Conservation (phyloP, 1,284 basidiomycete genomes). For the Coniferiporia sulphurascens region DNA sequence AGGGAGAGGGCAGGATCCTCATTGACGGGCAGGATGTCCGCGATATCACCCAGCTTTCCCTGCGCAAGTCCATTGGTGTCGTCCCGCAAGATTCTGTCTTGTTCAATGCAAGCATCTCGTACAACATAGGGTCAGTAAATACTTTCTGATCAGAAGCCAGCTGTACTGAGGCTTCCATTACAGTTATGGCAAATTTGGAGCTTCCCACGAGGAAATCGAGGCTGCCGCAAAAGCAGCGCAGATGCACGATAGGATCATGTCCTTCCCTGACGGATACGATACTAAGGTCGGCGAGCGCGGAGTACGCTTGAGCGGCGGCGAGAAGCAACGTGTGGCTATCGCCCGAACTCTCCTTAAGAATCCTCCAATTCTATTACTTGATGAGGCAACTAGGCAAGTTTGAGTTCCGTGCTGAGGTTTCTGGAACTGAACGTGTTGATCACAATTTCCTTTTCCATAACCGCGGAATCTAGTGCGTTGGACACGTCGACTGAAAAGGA, state of each 20-base stretch:
- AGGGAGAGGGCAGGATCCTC: conserved; percentile 66
- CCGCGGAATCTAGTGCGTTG: conserved; percentile 49
- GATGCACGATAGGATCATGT: conserved; percentile 74
- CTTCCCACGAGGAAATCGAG: conserved; percentile 65
- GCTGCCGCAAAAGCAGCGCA: conserved; percentile 71
- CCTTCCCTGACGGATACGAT: conserved; percentile 78
- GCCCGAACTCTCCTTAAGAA: conserved; percentile 84
- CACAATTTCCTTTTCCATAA: conserved; percentile 17
- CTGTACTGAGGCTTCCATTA: neutral
- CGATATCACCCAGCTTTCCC: conserved; percentile 75
- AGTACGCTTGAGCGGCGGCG: conserved; percentile 72
- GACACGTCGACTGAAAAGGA: conserved; percentile 83
- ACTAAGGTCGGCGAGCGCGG: conserved; percentile 82
- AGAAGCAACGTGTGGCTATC: conserved; percentile 84
- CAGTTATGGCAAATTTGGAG: conserved; percentile 68
- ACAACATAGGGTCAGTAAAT: conserved; percentile 60
- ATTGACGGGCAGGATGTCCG: conserved; percentile 85
- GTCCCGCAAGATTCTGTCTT: conserved; percentile 81
- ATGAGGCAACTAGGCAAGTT: conserved; percentile 71
- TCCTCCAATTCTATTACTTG: conserved; percentile 78
- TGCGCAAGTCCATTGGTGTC: conserved; percentile 77
- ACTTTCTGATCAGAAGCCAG: neutral
- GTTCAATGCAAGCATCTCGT: conserved; percentile 76
- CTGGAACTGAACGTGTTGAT: neutral
- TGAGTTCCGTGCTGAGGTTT: conserved; percentile 17